A percentile compares a stretch with the other conserved stretches of the same genome.
phyloP scores from a whole-genome alignment of 2,329 filamentous ascomycete genomes.

The Penicillium paneum region DNA sequence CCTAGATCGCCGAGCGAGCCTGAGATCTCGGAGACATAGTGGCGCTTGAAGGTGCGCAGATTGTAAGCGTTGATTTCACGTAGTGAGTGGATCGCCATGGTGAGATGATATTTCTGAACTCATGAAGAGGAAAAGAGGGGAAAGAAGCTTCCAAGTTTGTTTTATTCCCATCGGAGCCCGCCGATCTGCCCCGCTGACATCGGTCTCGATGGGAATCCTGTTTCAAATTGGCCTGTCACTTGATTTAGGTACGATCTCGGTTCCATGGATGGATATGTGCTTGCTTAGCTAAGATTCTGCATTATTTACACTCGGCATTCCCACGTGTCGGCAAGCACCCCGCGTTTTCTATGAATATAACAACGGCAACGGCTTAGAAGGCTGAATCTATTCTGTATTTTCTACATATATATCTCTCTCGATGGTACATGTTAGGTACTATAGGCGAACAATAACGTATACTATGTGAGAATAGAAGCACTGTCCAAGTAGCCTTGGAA shows the following conservation, averaged over 20 bases:
- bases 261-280: too few relatives aligned
- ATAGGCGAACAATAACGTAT: too few relatives aligned
- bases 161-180: conserved; percentile 9
- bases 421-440: too few relatives aligned
- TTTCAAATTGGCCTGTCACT: neutral
- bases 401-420: too few relatives aligned
- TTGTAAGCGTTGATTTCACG: conserved; percentile 47
- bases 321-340: too few relatives aligned
- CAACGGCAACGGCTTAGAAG: too few relatives aligned
- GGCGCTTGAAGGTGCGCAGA: conserved; percentile 52
- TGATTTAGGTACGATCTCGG: neutral
- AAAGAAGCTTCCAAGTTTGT: neutral
- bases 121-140: neutral
- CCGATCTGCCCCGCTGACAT: conserved; percentile 10
- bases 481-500: too few relatives aligned
- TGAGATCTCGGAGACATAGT: conserved; percentile 73
- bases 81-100: conserved; percentile 27
- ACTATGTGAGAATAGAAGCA: too few relatives aligned
- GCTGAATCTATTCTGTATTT: too few relatives aligned
- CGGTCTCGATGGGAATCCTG: neutral
- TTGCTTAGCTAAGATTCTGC: too few relatives aligned
- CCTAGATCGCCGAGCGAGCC: conserved; percentile 86
- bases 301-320: neutral
- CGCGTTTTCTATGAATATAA: neutral
- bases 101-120: neutral